Percentiles rank a stretch among this genome's conserved stretches.
phyloP scores from a whole-genome alignment of 192 early-diverging fungal species.

The Mortierella antarctica region DNA sequence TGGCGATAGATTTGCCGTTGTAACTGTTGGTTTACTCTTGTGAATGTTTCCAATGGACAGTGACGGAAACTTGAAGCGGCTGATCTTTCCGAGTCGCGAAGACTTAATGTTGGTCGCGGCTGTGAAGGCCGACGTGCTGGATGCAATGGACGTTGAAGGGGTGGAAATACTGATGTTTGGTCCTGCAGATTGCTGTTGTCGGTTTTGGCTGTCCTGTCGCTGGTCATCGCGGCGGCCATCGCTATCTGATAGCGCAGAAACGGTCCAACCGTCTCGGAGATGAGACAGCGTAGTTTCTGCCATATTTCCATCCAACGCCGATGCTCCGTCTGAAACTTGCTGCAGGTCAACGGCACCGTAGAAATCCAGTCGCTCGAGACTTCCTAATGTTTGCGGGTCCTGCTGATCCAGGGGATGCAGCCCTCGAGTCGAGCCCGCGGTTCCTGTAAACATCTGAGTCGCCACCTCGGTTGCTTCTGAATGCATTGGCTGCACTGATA shows the following conservation, averaged over 20 bases:
- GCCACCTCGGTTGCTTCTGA: too few species aligned
- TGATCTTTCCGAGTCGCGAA: constrained; percentile 16
- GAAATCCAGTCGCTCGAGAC: constrained; percentile 11
- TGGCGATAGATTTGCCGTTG: too few species aligned
- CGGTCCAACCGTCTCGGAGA: too few species aligned
- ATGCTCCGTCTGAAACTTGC: neutral
- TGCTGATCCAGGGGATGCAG: constrained; percentile 1
- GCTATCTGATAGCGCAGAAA: too few species aligned
- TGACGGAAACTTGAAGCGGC: constrained; percentile 42
- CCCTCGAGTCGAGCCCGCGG: constrained; percentile 8
- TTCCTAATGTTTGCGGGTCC: neutral
- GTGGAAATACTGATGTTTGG: neutral
- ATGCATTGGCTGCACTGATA: too few species aligned
- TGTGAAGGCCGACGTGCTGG: neutral
- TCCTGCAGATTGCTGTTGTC: neutral
- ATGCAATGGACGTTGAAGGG: neutral
- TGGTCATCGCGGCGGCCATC: too few species aligned
- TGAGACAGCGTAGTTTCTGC: too few species aligned
- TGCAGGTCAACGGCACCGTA: constrained; percentile 17
- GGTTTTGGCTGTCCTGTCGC: neutral
- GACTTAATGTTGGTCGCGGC: neutral
- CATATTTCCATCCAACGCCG: too few species aligned
- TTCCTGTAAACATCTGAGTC: constrained; percentile 1
- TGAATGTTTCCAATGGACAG: constrained; percentile 29
- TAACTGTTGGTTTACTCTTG: constrained; percentile 6